A percentile compares a stretch with the other conserved stretches of the same genome.
Evolutionary conservation across 2,329 filamentous ascomycete genomes (phyloP).

Genomic region (Malbranchea zuffiana): DNA sequence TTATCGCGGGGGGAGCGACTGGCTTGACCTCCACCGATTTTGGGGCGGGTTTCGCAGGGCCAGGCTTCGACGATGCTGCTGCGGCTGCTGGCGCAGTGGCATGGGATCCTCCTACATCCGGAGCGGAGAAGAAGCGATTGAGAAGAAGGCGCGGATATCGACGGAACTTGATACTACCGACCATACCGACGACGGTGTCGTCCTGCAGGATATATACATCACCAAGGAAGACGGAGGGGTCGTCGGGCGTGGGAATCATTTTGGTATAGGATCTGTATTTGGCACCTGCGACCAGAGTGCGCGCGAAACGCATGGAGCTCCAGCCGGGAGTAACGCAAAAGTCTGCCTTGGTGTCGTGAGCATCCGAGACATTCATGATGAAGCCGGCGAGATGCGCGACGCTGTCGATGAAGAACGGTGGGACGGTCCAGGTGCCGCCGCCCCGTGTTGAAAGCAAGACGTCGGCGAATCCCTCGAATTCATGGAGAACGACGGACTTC

Average conservation of each 20-base stretch:
- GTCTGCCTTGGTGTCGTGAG: conserved; percentile 18
- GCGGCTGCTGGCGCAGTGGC: neutral
- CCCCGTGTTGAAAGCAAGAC: conserved; percentile 7
- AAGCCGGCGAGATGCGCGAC: conserved; percentile 30
- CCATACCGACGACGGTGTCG: conserved; percentile 22
- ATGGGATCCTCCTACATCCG: neutral
- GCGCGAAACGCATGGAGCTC: conserved; percentile 22
- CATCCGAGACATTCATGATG: conserved; percentile 27
- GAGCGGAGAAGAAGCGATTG: conserved; percentile 28
- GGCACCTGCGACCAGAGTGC: conserved; percentile 18
- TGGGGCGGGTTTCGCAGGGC: neutral
- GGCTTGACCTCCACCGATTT: neutral
- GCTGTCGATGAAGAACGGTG: conserved; percentile 29
- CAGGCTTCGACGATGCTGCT: neutral
- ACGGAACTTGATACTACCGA: conserved; percentile 21
- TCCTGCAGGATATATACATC: conserved; percentile 24
- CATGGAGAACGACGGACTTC: conserved; percentile 28
- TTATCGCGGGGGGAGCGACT: too few species aligned
- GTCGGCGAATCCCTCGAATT: conserved; percentile 27
- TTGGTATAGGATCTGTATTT: conserved; percentile 26
- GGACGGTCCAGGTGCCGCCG: conserved; percentile 6
- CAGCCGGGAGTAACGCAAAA: conserved; percentile 31
- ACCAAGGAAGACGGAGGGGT: conserved; percentile 23
- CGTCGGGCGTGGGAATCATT: conserved; percentile 22
- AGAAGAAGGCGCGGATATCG: conserved; percentile 29